Percentiles rank a stretch among this genome's conserved stretches.
Evolutionary conservation across 345 rosid genomes (phyloP).

Genomic region (Eutrema japonicum): DNA sequence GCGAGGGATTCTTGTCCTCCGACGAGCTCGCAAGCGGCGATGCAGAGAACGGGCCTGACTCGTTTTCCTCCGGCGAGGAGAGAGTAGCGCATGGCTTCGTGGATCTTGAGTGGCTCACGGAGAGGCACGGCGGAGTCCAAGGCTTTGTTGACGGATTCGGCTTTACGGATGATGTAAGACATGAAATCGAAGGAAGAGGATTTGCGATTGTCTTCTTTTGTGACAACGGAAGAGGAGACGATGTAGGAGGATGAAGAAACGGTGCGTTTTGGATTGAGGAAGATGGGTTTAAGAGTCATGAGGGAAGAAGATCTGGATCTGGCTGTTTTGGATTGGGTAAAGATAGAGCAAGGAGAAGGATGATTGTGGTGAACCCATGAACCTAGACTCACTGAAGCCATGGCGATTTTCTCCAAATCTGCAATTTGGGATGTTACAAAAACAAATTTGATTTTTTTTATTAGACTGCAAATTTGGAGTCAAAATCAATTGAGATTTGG

Average conservation of each 20-base stretch:
- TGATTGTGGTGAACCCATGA: constrained; percentile 50
- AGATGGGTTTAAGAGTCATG: constrained; percentile 29
- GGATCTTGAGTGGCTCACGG: constrained; percentile 74
- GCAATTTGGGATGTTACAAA: not conserved
- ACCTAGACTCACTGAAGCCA: constrained; percentile 60
- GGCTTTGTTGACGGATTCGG: constrained; percentile 65
- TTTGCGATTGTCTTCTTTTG: constrained; percentile 47
- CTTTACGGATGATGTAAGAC: constrained; percentile 70
- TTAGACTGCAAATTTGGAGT: constrained; percentile 8
- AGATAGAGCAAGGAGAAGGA: constrained; percentile 34
- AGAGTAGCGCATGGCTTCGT: constrained; percentile 94
- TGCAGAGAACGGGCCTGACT: constrained; percentile 77
- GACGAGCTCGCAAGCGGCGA: constrained; percentile 89
- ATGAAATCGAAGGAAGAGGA: constrained; percentile 66
- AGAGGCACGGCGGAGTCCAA: constrained; percentile 65
- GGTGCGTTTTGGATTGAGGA: constrained; percentile 31
- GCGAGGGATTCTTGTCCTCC: constrained; percentile 69
- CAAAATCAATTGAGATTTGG: constrained; percentile 4
- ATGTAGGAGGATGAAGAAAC: constrained; percentile 39
- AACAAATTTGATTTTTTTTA: not conserved
- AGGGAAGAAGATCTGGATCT: constrained; percentile 46
- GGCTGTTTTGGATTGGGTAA: constrained; percentile 38
- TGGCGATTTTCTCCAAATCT: constrained; percentile 28
- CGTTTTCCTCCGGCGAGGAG: constrained; percentile 89
- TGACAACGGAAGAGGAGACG: constrained; percentile 58